Percentiles rank a stretch among this genome's conserved stretches.
phyloP scores from a whole-genome alignment of 345 rosid species.

The Angophora floribunda region DNA sequence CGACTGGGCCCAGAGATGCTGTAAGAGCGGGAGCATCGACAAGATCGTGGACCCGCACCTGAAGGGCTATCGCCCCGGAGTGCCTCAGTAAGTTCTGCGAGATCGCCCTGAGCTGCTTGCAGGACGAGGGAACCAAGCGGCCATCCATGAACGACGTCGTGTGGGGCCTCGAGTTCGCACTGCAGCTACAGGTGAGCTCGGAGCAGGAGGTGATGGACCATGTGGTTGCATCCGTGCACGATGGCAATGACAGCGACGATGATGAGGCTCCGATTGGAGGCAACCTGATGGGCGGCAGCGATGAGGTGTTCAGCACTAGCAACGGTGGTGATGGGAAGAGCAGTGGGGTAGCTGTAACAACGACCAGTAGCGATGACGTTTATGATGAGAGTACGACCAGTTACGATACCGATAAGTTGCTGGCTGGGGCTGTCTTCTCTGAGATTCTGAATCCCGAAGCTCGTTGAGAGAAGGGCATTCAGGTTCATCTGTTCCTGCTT shows the following conservation, averaged over 20 bases:
- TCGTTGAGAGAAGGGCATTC: constrained; percentile 2
- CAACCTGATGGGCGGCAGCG: not conserved
- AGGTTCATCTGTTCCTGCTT: not conserved
- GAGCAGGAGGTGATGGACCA: not conserved
- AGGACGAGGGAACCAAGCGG: constrained; percentile 12
- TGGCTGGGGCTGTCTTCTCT: constrained; percentile 10
- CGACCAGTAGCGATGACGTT: not conserved
- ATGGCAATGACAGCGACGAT: not conserved
- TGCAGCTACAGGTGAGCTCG: constrained; percentile 11
- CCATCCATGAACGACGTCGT: constrained; percentile 37
- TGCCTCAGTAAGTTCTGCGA: constrained; percentile 21
- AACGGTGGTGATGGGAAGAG: not conserved
- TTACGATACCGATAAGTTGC: not conserved
- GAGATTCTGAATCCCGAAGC: constrained; percentile 13
- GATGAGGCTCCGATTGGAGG: not conserved
- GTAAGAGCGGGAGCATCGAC: not conserved
- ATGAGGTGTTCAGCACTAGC: not conserved
- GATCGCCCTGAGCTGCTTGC: constrained; percentile 28
- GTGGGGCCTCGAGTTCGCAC: constrained; percentile 20
- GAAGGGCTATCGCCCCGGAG: not conserved
- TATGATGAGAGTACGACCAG: not conserved
- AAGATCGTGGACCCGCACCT: constrained; percentile 10
- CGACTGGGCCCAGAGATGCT: constrained; percentile 1
- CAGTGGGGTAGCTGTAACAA: not conserved
- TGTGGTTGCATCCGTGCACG: not conserved